phyloP scores from a whole-genome alignment of 1,284 basidiomycete genomes.

The Butyriboletus appendiculatus region DNA sequence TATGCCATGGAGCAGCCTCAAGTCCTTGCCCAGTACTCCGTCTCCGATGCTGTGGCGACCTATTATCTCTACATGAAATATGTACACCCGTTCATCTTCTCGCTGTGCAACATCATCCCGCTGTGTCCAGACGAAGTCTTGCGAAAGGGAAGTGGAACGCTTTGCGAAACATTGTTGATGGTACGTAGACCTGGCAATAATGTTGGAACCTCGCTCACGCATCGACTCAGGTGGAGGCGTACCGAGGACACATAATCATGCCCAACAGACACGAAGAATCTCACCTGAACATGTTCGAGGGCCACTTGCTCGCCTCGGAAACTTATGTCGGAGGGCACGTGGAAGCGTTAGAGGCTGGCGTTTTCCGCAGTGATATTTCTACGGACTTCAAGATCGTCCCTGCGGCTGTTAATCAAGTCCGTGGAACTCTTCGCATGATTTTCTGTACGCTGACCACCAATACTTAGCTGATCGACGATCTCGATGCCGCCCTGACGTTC shows the following conservation, averaged over 20 bases:
- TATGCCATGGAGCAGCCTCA: constrained; percentile 98
- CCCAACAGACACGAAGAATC: constrained; percentile 96
- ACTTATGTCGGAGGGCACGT: constrained; percentile 99
- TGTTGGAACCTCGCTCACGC: constrained; percentile 2
- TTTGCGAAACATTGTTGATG: constrained; percentile 99
- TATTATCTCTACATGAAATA: constrained; percentile 99
- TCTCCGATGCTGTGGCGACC: constrained; percentile 99
- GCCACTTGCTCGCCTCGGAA: constrained; percentile 94
- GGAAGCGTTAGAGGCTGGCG: constrained; percentile 97
- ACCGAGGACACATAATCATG: constrained; percentile 92
- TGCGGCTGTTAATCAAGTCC: constrained; percentile 80
- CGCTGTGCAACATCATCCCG: constrained; percentile 98
- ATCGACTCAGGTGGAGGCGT: constrained; percentile 87
- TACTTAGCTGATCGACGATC: constrained; percentile 85
- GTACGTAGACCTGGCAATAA: constrained; percentile 46
- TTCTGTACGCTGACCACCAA: background rate
- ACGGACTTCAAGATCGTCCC: constrained; percentile 97
- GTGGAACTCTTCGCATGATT: constrained; percentile 11
- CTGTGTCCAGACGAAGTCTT: constrained; percentile 96
- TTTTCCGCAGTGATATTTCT: constrained; percentile 95
- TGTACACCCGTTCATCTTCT: constrained; percentile 99
- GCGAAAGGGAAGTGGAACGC: constrained; percentile 93
- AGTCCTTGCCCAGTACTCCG: constrained; percentile 94
- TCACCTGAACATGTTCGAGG: constrained; percentile 92
- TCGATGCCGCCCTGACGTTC: constrained; percentile 91